Evolutionary conservation across 2,329 filamentous ascomycete genomes (phyloP), one percentile per base, ranked within the genome.

Genomic region (Trichoderma sp.): DNA sequence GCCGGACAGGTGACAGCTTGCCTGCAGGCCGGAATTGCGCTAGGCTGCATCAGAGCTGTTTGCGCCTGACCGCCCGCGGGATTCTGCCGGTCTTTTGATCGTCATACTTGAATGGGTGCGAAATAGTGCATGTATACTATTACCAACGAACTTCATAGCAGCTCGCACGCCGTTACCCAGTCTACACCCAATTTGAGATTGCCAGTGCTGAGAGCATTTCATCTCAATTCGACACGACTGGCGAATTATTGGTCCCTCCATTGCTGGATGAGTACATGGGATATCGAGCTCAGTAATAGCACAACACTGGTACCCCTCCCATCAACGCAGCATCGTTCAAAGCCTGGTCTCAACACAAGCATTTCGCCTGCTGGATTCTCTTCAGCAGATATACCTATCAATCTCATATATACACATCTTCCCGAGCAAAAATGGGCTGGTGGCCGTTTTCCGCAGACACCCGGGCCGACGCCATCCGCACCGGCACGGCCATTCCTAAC

Each of bases 401-500:
- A 41, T 59, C n/a, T 33, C 68, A 53, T 41, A 27, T 14, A n/a
- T 27, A 27, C 35, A 24, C 38, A n/a, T 11, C 16, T 4, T 21
- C 12, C 35, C 2, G 75, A 12, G 29, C 18, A 50, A 73, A 50
- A 3, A 89, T 90, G 89, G 88, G 86, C 79, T 81, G 80, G 80
- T 84, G 83, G 82, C 80, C 90, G 76, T 87, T 90, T 82, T 85
- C 85, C 77, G 38, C 16, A 63, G 79, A 84, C 72, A 84, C 86
- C 77, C 88, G 88, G 83, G 88, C 86, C 79, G 85, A 88, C 77
- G 88, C 88, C 78, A 87, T 91, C 79, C 89, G 89, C 82, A 83
- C 84, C 77, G 90, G 90, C 80, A 84, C 86, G 78, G 88, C 95
- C 80, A 95, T 95, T 6, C 97, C 97, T n/a, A 94, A 94, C 82